Base-by-base conservation (phyloP, 2,329 filamentous ascomycete species). In the Exophiala alcalophila region DNA sequence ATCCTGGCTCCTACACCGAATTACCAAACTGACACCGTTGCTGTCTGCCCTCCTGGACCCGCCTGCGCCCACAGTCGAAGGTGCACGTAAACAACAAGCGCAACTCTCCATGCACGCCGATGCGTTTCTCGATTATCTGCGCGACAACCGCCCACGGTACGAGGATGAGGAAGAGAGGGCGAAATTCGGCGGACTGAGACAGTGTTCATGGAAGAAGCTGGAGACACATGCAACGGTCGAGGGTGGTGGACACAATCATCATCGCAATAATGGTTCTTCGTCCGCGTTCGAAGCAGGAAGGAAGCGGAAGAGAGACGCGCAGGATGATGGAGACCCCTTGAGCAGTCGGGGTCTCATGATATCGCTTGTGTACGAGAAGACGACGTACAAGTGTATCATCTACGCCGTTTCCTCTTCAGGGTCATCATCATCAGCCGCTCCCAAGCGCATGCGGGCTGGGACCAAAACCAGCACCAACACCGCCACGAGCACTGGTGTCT, bases 101-200 rank as follows among this genome's bases (percentile, higher is more conserved):
- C 28, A 20, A 19, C 46, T 54, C 32, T 40, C 44, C 4, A 24
- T 18, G 15, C 45, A 47, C 29, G 40, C 48, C 26, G 20, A 40
- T 6, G 27, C 26, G 4, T 40, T 54, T 16, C 35, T 26, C 18
- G 40, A 38, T 8, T 40, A 21, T 20, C 45, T 54, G 9, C 19
- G 19, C 28, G 24, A 25, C 11, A 30, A 42, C 10, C 43, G 47
- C 14, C 39, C 47, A 8, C 38, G 32, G 2, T 44, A 53, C 35
- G 52, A 53, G 30, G 28, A 40, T 10, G 46, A 48, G 10, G 52
- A 54, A 30, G 50, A 54, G 25, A 48, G 34, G 19, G 47, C 40
- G 19, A 47, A 46, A 15, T 28, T 53, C 6, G 52, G 52, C 12
- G 34, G 34, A 3, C 24, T 54, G 24, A 46, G 41, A 21, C 15